Evolutionary conservation across 2,329 filamentous ascomycete genomes (phyloP).

Genomic region (Xylariomycetidae sp.): DNA sequence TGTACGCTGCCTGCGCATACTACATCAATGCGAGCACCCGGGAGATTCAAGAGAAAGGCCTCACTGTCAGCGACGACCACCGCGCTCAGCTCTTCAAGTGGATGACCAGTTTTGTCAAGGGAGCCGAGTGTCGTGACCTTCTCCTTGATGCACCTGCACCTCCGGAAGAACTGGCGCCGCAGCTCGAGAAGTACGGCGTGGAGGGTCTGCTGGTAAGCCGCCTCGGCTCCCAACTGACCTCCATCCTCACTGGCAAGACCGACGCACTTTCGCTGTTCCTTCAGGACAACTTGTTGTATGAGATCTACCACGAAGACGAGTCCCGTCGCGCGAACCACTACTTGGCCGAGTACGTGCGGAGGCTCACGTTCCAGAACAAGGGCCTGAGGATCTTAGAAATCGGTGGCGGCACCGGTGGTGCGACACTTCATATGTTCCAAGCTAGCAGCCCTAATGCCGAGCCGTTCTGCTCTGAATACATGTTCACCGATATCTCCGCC

Average conservation of each 20-base stretch:
- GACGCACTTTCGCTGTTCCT: conserved; percentile 9
- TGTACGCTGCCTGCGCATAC: too few relatives aligned
- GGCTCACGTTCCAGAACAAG: conserved; percentile 7
- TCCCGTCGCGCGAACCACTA: conserved; percentile 9
- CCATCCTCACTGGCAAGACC: conserved; percentile 6
- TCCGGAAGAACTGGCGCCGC: too few relatives aligned
- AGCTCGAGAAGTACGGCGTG: neutral
- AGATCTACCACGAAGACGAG: conserved; percentile 5
- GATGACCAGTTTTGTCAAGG: too few relatives aligned
- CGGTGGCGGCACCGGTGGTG: conserved; percentile 13
- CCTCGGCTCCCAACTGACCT: conserved; percentile 5
- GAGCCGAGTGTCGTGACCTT: too few relatives aligned
- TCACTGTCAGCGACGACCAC: too few relatives aligned
- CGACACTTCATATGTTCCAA: conserved; percentile 3
- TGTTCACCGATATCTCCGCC: conserved; percentile 7
- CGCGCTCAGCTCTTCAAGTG: too few relatives aligned
- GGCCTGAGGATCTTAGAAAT: conserved; percentile 11
- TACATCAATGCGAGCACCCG: too few relatives aligned
- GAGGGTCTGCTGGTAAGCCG: conserved; percentile 7
- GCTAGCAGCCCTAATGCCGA: conserved; percentile 2
- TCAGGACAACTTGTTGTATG: conserved; percentile 6
- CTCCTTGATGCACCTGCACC: too few relatives aligned
- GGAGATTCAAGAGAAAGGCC: too few relatives aligned
- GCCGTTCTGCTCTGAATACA: conserved; percentile 3
- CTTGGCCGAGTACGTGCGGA: conserved; percentile 10